Evolutionary conservation across 371 early-diverging fungal species (phyloP).

Genomic region (Thermomucor indicae-seudaticae): DNA sequence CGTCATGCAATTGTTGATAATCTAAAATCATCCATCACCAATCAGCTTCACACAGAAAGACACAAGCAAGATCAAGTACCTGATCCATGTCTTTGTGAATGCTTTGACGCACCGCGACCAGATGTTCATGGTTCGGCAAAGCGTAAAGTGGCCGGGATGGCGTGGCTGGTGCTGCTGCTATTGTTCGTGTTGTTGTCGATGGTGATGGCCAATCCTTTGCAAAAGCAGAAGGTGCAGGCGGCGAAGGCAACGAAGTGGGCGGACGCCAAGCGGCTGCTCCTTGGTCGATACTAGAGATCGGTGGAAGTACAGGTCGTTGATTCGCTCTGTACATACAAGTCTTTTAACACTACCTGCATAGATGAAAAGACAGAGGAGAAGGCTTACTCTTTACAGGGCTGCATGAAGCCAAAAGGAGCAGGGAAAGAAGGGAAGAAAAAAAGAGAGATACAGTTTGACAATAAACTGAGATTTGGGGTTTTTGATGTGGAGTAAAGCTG

Average conservation of each 20-base stretch:
- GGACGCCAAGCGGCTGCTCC: not conserved
- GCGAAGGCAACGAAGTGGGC: not conserved
- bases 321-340: no score
- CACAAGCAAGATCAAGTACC: not conserved
- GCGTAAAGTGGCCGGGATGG: not conserved
- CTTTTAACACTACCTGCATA: not conserved
- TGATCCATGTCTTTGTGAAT: constrained; percentile 11
- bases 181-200: no score
- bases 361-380: not conserved
- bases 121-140: not conserved
- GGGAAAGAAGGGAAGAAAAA: no score
- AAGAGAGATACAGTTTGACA: constrained; percentile 3
- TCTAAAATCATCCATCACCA: not conserved
- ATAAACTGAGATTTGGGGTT: no score
- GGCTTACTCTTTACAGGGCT: not conserved
- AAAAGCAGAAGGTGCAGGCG: not conserved
- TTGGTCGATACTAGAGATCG: not conserved
- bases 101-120: not conserved
- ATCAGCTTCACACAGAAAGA: not conserved
- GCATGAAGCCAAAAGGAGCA: not conserved
- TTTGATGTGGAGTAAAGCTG: no score
- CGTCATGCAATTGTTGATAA: constrained; percentile 5
- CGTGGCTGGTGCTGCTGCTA: no score
- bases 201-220: no score
- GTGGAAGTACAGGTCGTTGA: not conserved